Evolutionary conservation across 2,329 filamentous ascomycete genomes (phyloP).

Genomic region (Colletotrichum scovillei): DNA sequence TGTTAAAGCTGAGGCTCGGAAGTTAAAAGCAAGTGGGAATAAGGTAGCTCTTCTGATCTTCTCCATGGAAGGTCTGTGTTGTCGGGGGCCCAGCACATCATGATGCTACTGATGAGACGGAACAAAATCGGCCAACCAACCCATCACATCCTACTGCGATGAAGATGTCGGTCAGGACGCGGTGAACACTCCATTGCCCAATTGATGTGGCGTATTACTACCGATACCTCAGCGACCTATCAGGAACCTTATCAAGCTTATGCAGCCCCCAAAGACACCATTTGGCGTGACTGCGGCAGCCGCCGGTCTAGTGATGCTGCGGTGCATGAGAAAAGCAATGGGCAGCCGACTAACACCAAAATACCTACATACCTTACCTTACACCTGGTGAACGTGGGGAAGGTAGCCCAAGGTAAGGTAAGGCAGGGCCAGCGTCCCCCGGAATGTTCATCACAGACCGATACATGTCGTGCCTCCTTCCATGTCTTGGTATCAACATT

Average conservation of each 20-base stretch:
- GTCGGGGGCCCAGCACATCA: neutral
- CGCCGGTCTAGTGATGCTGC: neutral
- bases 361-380: too few relatives aligned
- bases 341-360: slow-evolving; percentile 10
- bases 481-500: neutral
- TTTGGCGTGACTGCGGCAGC: slow-evolving; percentile 1
- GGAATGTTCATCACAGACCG: neutral
- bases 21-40: too few relatives aligned
- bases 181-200: neutral
- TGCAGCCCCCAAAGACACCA: neutral
- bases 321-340: too few relatives aligned
- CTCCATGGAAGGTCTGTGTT: neutral
- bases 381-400: neutral
- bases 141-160: neutral
- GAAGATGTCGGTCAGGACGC: neutral
- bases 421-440: neutral
- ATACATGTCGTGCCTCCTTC: neutral
- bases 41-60: neutral
- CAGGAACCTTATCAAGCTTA: neutral
- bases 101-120: neutral
- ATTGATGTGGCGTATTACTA: neutral
- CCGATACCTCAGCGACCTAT: neutral
- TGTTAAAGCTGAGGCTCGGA: too few relatives aligned
- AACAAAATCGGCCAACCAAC: neutral
- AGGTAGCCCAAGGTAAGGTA: neutral